Conservation (phyloP, 1,284 basidiomycete species). For the Heterobasidion parviporum region DNA sequence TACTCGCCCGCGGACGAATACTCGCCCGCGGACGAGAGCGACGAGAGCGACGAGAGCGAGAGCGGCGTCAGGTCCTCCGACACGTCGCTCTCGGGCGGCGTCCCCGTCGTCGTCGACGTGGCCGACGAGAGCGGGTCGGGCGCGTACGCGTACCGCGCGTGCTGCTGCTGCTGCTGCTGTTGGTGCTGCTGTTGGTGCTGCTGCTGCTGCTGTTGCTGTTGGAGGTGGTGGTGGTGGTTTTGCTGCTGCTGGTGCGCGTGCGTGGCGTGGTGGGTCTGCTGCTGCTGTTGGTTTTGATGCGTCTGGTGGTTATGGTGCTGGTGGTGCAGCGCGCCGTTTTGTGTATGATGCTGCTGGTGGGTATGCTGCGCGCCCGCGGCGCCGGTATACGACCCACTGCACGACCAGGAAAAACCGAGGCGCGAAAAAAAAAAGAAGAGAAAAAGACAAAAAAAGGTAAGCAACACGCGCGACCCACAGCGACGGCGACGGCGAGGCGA, state of each 20-base stretch:
- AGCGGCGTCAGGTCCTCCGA: not conserved
- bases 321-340: not conserved
- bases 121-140: not conserved
- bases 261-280: not conserved
- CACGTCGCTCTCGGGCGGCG: not conserved
- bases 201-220: not conserved
- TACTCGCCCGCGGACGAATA: not conserved
- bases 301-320: not conserved
- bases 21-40: not conserved
- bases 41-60: not conserved
- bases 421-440: not conserved
- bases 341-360: too few species aligned
- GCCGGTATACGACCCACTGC: not conserved
- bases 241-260: not conserved
- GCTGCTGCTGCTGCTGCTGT: not conserved
- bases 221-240: not conserved
- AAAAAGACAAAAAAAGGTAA: not conserved
- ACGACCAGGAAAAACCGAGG: not conserved
- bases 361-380: too few species aligned
- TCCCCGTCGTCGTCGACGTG: too few species aligned
- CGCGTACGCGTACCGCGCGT: not conserved
- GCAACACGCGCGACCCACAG: slow-evolving; percentile 18
- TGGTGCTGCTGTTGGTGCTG: not conserved
- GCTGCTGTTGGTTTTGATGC: not conserved
- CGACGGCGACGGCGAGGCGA: slow-evolving; percentile 18